Percentiles rank a stretch among this genome's conserved stretches.
phyloP scores from a whole-genome alignment of 148 eudicot species.

The Pharnaceum exiguum region DNA sequence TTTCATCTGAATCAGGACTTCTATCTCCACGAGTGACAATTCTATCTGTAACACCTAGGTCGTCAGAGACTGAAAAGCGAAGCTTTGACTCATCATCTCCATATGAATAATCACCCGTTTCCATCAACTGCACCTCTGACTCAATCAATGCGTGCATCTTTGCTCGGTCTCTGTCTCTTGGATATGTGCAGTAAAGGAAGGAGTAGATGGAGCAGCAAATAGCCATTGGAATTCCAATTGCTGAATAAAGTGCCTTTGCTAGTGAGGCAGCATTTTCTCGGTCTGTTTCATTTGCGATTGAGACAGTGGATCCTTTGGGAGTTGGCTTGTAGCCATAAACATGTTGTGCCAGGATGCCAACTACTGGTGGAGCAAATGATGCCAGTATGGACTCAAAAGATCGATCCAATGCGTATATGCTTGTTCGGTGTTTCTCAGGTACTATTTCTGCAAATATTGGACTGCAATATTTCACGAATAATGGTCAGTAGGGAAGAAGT shows the following conservation, averaged over 20 bases:
- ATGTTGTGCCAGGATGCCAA: constrained; percentile 55
- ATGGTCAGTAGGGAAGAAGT: too few relatives aligned
- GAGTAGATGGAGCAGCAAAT: constrained; percentile 67
- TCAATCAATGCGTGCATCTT: constrained; percentile 61
- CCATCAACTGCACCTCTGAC: constrained; percentile 47
- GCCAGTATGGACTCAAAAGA: constrained; percentile 57
- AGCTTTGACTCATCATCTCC: constrained; percentile 4
- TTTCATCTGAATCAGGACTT: constrained; percentile 13
- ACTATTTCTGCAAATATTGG: constrained; percentile 81
- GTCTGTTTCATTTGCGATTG: constrained; percentile 42
- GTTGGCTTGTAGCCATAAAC: constrained; percentile 51
- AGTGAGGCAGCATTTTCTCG: constrained; percentile 69
- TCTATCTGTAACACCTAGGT: constrained; percentile 6
- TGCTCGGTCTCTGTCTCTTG: constrained; percentile 77
- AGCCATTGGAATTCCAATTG: constrained; percentile 62
- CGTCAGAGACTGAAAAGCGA: constrained; percentile 12
- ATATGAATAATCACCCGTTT: constrained; percentile 7
- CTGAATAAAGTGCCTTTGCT: constrained; percentile 78
- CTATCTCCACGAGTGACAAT: constrained; percentile 15
- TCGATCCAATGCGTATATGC: constrained; percentile 67
- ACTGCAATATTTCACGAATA: constrained; percentile 20
- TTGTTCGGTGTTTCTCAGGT: constrained; percentile 62
- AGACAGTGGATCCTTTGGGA: constrained; percentile 31
- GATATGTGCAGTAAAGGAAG: constrained; percentile 76
- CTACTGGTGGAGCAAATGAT: constrained; percentile 68